phyloP scores from a whole-genome alignment of 768 basidiomycete species.

The Leccinum arenicola region DNA sequence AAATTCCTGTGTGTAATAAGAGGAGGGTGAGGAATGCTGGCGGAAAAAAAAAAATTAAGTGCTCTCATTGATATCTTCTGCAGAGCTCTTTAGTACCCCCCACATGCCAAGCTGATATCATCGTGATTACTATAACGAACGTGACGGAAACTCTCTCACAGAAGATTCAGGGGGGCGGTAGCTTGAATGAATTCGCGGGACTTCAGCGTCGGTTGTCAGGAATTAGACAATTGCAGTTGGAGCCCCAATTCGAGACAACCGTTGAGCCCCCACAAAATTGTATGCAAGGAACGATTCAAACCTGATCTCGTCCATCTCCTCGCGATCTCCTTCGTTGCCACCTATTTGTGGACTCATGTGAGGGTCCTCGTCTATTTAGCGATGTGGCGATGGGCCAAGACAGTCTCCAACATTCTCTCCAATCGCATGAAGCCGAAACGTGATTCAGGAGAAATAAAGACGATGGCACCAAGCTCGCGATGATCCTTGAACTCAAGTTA shows the following conservation, averaged over 20 bases:
- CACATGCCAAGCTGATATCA: not conserved
- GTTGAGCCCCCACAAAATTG: not conserved
- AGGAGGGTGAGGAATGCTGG: not conserved
- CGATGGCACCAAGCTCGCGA: not conserved
- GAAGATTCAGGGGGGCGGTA: not conserved
- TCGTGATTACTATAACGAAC: not conserved
- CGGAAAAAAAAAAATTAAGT: not conserved
- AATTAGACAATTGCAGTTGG: not conserved
- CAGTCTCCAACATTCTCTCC: not conserved
- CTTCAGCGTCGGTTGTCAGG: not conserved
- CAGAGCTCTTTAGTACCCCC: not conserved
- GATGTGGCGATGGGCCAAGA: not conserved
- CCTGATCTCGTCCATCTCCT: not conserved
- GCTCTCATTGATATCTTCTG: not conserved
- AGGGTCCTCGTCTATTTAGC: too few species aligned
- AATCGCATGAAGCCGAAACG: too few species aligned
- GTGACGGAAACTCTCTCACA: not conserved
- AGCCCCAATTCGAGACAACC: too few species aligned
- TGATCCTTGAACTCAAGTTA: not conserved
- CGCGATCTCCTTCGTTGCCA: too few species aligned
- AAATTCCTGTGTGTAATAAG: not conserved
- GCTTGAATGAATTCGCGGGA: not conserved
- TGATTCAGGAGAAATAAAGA: not conserved
- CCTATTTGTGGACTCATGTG: too few species aligned
- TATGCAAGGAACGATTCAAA: not conserved